Evolutionary conservation across 495 filamentous ascomycete genomes (phyloP).

Genomic region (Poronia punctata): DNA sequence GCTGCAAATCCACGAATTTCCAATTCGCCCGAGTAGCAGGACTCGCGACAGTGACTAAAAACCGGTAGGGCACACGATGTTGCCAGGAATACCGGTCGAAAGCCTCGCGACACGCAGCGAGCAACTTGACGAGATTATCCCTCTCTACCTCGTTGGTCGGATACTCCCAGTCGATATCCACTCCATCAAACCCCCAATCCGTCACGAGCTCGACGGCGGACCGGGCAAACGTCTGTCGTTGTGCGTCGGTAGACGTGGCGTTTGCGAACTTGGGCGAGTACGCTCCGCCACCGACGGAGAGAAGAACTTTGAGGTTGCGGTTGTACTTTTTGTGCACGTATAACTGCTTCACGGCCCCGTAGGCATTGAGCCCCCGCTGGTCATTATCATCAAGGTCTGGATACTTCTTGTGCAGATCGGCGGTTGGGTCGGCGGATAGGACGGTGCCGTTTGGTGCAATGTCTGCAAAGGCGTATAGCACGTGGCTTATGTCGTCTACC

Average conservation of each 20-base stretch:
- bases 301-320: constrained; percentile 68
- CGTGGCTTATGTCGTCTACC: constrained; percentile 69
- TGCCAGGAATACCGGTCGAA: constrained; percentile 56
- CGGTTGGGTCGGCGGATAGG: constrained; percentile 51
- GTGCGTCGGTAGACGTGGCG: constrained; percentile 52
- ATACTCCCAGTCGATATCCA: constrained; percentile 62
- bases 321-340: constrained; percentile 74
- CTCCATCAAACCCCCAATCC: constrained; percentile 52
- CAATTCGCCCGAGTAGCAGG: constrained; percentile 58
- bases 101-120: constrained; percentile 56
- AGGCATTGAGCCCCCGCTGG: constrained; percentile 60
- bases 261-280: constrained; percentile 74
- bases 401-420: constrained; percentile 71
- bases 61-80: constrained; percentile 45
- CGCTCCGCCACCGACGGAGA: constrained; percentile 87
- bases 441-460: constrained; percentile 75
- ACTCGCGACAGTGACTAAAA: constrained; percentile 71
- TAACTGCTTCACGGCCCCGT: constrained; percentile 78
- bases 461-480: constrained; percentile 85
- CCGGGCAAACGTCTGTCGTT: constrained; percentile 53
- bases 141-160: constrained; percentile 53
- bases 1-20: constrained; percentile 52
- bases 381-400: constrained; percentile 55
- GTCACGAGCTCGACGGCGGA: constrained; percentile 59
- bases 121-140: constrained; percentile 60